Evolutionary conservation across 257 asterid species (phyloP).

Genomic region (Leonotis leonurus): DNA sequence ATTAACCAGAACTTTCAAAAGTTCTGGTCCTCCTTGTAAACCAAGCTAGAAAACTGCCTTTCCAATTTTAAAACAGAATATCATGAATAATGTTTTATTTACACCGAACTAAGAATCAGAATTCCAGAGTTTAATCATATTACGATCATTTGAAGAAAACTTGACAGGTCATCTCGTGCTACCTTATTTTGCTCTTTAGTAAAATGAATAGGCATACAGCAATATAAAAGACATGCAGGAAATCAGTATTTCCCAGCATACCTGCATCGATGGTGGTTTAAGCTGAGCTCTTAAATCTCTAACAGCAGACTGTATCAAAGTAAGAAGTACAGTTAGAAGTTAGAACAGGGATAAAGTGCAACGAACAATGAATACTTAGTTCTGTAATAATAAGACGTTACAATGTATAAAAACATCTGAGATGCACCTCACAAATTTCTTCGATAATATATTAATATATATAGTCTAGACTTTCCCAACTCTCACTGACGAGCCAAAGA

Average conservation of each 20-base stretch:
- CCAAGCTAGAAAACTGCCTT: neutral
- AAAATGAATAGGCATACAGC: neutral
- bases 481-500: neutral
- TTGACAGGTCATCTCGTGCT: neutral
- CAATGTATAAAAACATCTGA: neutral
- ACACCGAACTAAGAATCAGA: neutral
- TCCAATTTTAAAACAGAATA: neutral
- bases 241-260: conserved; percentile 16
- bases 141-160: neutral
- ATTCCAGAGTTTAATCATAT: neutral
- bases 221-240: neutral
- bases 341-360: conserved; percentile 11
- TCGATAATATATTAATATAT: conserved; percentile 4
- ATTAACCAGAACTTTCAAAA: neutral
- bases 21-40: neutral
- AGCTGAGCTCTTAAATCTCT: conserved; percentile 94
- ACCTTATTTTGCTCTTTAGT: neutral
- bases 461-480: neutral
- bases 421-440: neutral
- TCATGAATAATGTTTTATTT: neutral
- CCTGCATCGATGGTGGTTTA: conserved; percentile 99
- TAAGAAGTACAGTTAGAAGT: conserved; percentile 16
- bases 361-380: neutral
- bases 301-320: conserved; percentile 68
- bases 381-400: neutral